A percentile compares a stretch with the other conserved stretches of the same genome.
Evolutionary conservation across 2,329 filamentous ascomycete genomes (phyloP).

Genomic region (Aschersonia sp.): DNA sequence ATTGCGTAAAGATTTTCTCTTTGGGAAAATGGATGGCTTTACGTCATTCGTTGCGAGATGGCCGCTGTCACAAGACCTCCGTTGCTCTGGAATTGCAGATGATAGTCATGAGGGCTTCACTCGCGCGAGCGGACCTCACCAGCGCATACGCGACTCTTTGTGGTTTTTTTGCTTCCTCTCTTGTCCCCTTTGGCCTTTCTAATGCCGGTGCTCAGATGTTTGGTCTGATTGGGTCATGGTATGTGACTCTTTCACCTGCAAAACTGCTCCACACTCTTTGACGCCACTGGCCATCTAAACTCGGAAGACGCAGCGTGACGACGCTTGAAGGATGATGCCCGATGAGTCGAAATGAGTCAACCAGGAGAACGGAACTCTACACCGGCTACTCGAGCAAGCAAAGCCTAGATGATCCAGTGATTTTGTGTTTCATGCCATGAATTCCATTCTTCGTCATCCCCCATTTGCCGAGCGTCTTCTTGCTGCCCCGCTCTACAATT

Average conservation of each 20-base stretch:
- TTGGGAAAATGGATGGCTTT: neutral
- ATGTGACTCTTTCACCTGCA: constrained; percentile 1
- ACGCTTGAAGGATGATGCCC: neutral
- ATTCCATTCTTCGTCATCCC: no score
- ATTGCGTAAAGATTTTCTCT: constrained; percentile 32
- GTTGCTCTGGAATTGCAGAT: no score
- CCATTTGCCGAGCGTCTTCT: neutral
- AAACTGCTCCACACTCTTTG: constrained; percentile 1
- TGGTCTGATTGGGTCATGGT: constrained; percentile 4
- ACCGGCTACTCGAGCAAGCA: no score
- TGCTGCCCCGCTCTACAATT: constrained; percentile 13
- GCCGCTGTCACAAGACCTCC: neutral
- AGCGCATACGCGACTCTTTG: no score
- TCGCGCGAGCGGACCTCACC: no score
- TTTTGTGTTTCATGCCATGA: no score
- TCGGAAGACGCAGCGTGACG: neutral
- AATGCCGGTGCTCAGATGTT: neutral
- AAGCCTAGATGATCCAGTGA: no score
- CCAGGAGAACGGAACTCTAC: neutral
- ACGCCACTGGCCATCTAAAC: constrained; percentile 1
- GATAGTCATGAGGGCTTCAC: no score
- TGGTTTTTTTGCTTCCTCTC: neutral
- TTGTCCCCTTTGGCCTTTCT: neutral
- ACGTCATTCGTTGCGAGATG: neutral
- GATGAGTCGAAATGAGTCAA: constrained; percentile 3